A percentile compares a stretch with the other conserved stretches of the same genome.
Conservation (phyloP, 2,329 filamentous ascomycete species). For the Xylaria sp. region DNA sequence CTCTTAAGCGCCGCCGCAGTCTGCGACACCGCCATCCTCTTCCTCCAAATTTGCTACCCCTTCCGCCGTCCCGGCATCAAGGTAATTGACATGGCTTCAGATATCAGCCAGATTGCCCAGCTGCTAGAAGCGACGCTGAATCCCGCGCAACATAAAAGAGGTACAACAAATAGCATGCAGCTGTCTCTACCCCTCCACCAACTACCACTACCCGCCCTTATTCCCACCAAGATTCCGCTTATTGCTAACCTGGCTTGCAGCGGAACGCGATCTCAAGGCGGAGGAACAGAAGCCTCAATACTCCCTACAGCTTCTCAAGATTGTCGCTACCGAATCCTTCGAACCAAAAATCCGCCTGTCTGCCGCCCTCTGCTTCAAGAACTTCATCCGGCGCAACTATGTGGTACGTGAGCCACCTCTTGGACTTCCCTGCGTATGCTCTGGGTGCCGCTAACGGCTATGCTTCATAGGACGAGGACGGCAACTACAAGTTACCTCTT, state of each 20-base stretch:
- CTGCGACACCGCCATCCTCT: slow-evolving; percentile 15
- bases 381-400: slow-evolving; percentile 95
- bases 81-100: slow-evolving; percentile 62
- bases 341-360: slow-evolving; percentile 84
- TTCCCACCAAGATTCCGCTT: background rate
- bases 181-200: slow-evolving; percentile 38
- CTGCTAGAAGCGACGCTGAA: slow-evolving; percentile 92
- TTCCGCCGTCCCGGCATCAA: slow-evolving; percentile 26
- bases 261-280: slow-evolving; percentile 81
- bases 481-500: slow-evolving; percentile 85
- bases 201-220: background rate
- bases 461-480: slow-evolving; percentile 79
- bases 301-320: slow-evolving; percentile 87
- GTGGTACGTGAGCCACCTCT: slow-evolving; percentile 64
- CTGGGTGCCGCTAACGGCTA: slow-evolving; percentile 3
- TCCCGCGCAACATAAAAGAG: slow-evolving; percentile 87
- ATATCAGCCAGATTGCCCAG: slow-evolving; percentile 74
- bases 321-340: slow-evolving; percentile 80
- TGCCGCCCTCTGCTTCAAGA: slow-evolving; percentile 96
- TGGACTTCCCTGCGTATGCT: background rate
- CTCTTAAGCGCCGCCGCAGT: background rate
- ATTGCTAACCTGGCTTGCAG: slow-evolving; percentile 59
- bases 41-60: slow-evolving; percentile 11
- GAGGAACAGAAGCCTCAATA: slow-evolving; percentile 88
- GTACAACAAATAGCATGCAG: slow-evolving; percentile 62